These are phyloP conservation scores for Pseudognaphalium luteoalbum DNA, from an alignment of 129 eudicot species.

Conservation along the genomic window DNA sequence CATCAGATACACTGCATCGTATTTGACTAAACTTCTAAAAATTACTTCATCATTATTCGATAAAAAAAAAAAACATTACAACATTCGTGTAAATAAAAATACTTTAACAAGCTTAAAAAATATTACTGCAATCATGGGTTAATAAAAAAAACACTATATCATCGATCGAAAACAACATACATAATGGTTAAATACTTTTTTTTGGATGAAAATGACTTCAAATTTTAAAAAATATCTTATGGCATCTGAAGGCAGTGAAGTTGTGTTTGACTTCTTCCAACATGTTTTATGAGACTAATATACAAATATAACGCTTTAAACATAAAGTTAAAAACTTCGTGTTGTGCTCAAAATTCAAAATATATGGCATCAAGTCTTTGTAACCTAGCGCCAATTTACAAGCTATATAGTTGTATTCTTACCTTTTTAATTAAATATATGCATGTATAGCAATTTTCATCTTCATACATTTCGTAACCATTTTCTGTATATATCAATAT, in stretches of 20 bases:
- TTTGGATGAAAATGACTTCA: background rate
- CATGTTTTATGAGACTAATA: constrained; percentile 14
- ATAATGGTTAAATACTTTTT: no score
- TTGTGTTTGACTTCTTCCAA: constrained; percentile 25
- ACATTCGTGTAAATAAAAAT: no score
- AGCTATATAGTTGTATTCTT: background rate
- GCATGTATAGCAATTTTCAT: no score
- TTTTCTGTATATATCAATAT: background rate
- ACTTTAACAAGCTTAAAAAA: no score
- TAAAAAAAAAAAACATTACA: no score
- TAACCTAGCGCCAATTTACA: constrained; percentile 8
- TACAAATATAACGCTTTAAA: constrained; percentile 25
- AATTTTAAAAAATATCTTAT: background rate
- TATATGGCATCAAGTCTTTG: constrained; percentile 15
- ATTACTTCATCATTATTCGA: no score
- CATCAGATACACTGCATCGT: no score
- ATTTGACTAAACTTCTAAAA: no score
- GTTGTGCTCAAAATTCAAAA: constrained; percentile 26
- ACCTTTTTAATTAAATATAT: background rate
- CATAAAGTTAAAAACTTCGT: constrained; percentile 39
- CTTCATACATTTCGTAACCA: no score
- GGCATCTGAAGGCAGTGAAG: background rate
- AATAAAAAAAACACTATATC: no score
- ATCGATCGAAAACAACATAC: no score
- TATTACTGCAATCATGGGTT: no score